Conservation (phyloP, 2,329 filamentous ascomycete species). For the Aspergillus alliaceus region DNA sequence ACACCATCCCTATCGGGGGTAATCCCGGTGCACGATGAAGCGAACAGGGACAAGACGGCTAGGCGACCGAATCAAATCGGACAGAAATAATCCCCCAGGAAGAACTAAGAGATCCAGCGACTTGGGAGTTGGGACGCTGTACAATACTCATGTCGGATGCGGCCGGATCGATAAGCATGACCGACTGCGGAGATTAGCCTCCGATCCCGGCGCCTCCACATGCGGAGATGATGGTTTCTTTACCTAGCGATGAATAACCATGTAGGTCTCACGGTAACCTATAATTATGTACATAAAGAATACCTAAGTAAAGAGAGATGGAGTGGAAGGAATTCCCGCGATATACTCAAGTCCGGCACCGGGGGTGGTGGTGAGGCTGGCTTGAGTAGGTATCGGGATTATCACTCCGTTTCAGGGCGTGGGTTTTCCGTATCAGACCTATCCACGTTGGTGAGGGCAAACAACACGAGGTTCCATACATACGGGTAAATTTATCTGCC, state of each 20-base stretch:
- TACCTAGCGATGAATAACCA: too few relatives aligned
- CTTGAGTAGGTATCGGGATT: not conserved
- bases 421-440: not conserved
- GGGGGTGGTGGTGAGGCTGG: not conserved
- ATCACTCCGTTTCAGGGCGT: not conserved
- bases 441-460: too few relatives aligned
- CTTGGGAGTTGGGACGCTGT: not conserved
- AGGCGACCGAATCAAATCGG: not conserved
- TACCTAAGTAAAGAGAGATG: not conserved
- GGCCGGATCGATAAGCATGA: not conserved
- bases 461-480: too few relatives aligned
- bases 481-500: too few relatives aligned
- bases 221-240: too few relatives aligned
- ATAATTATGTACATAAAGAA: too few relatives aligned
- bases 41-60: not conserved
- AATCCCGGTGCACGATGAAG: not conserved
- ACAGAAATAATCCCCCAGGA: not conserved
- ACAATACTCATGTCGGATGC: not conserved
- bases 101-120: not conserved
- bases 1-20: not conserved
- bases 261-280: too few relatives aligned
- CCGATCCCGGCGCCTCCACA: constrained; percentile 5
- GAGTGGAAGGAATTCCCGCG: not conserved
- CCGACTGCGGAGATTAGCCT: not conserved
- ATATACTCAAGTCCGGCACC: not conserved